Base-by-base conservation (phyloP, 306 rosid genomes). In the Sophora flavescens region DNA sequence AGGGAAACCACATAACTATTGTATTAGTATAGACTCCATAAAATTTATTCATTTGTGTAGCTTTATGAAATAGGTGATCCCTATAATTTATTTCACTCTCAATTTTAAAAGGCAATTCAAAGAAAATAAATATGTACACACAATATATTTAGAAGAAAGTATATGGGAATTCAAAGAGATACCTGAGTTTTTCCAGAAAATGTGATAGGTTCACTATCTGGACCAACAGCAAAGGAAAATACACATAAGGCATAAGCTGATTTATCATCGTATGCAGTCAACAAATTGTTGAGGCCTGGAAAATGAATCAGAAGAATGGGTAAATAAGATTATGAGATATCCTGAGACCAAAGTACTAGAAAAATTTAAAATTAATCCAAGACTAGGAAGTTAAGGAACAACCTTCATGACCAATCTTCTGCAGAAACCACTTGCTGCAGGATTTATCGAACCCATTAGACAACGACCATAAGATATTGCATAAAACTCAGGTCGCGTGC, bases 341-440 rank as follows among this genome's bases (percentile, higher is more conserved):
- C 15, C 68, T 36, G 7, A 67, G 62, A 68, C 35, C 2, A 18
- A 59, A 36, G 50, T 11, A 32, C 53, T 10, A 26, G 74, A 75
- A 68, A 52, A 41, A 8, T 48, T 33, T 69, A 83, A 53, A 72
- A 67, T 3, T 22, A 69, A 22, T 9, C 22, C 74, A 78, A 71
- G 41, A 3, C 26, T 51, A 42, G 59, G 41, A 33, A 50, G 63
- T 63, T 63, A 63, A 64, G 81, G 56, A 59, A 51, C 59, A 63
- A 91, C 97, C 98, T 92, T 90, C 88, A 63, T 90, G 98, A 54
- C 98, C 98, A 81, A 89, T 82, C 93, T 95, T 95, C 96, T 92
- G 91, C 83, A 95, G 86, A 91, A 95, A 95, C 98, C 98, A 95
- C 76, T 95, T 95, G 85, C 98, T 95, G 98, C 92, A 84, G 48